Evolutionary conservation across 768 basidiomycete genomes (phyloP), one percentile per base, ranked within the genome.

Genomic region (Boletus reticulatus): DNA sequence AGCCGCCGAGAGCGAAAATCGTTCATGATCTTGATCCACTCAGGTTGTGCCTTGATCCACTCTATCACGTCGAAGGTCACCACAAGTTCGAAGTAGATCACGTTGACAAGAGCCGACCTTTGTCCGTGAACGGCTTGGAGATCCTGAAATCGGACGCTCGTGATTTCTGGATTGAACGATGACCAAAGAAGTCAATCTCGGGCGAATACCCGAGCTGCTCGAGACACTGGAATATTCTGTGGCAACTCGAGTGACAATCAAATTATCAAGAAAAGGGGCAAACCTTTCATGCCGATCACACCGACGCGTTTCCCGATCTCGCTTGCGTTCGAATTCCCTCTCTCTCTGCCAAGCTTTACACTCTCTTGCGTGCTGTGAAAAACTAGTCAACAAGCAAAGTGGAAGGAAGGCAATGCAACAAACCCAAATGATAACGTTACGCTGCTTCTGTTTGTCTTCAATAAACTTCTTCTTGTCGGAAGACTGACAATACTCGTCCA

Each of bases 171-270:
- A 60, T 50, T 12, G 8, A 1, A 19, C 0, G 2, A 13, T 9
- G 1, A 5, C 32, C 43, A 22, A 50, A 50, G 24, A 46, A 37
- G 2, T 0, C 1, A 7, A 62, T 47, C 41, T 62, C 57, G 1
- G 22, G 32, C 1, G 11, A 16, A 44, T 59, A 62, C 3, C 60
- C 60, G 9, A 34, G 49, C 16, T 57, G 38, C 1, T 14, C 1
- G 14, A 63, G 57, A 32, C 47, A 55, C 6, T 36, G 8, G 6
- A 59, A 38, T 14, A 62, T 63, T 4, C 62, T 63, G 38, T 7
- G 19, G 6, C 31, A 31, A 6, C 19, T 43, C 22, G 19, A 11
- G 38, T 47, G 14, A 37, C 2, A 29, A 36, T 6, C 32, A 27
- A 4, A 20, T 4, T 0, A 2, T 17, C 4, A 48, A 48, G 11